Evolutionary conservation across 2,329 filamentous ascomycete genomes (phyloP).

Genomic region (Myriosclerotinia scirpicola): DNA sequence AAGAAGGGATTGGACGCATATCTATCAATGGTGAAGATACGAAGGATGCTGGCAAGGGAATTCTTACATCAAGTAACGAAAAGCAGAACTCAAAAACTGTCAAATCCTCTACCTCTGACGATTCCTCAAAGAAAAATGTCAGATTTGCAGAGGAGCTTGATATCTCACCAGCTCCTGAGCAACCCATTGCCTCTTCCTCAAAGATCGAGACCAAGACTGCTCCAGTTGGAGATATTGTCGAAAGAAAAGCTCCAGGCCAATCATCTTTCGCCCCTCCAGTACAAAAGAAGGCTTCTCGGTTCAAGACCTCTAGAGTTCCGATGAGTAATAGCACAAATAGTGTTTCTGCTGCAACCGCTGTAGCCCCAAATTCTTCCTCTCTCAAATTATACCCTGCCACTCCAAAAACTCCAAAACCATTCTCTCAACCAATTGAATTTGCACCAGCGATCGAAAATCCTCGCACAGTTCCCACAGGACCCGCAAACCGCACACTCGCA

Average conservation of each 20-base stretch:
- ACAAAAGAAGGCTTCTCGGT: constrained; percentile 45
- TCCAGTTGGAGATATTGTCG: constrained; percentile 52
- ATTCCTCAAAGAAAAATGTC: constrained; percentile 62
- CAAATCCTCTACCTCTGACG: not conserved
- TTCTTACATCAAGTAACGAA: constrained; percentile 10
- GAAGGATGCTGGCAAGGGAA: constrained; percentile 9
- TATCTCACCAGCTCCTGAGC: constrained; percentile 54
- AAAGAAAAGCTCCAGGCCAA: constrained; percentile 35
- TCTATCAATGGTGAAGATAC: constrained; percentile 45
- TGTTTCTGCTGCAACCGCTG: constrained; percentile 22
- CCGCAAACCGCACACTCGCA: constrained; percentile 55
- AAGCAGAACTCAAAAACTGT: not conserved
- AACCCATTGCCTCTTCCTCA: constrained; percentile 30
- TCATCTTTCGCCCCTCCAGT: constrained; percentile 31
- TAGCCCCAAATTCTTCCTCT: constrained; percentile 18
- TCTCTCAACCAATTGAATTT: constrained; percentile 36
- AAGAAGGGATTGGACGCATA: constrained; percentile 59
- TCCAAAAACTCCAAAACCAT: constrained; percentile 31
- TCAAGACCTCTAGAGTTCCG: constrained; percentile 44
- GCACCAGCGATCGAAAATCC: constrained; percentile 29
- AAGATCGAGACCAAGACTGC: constrained; percentile 26
- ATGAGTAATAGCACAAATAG: constrained; percentile 28
- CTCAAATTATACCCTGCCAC: constrained; percentile 33
- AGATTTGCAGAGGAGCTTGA: constrained; percentile 77
- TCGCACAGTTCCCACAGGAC: constrained; percentile 39